These are phyloP conservation scores for Hyaloscypha bicolor DNA, from an alignment of 495 filamentous ascomycete genomes.

Conservation along the genomic window DNA sequence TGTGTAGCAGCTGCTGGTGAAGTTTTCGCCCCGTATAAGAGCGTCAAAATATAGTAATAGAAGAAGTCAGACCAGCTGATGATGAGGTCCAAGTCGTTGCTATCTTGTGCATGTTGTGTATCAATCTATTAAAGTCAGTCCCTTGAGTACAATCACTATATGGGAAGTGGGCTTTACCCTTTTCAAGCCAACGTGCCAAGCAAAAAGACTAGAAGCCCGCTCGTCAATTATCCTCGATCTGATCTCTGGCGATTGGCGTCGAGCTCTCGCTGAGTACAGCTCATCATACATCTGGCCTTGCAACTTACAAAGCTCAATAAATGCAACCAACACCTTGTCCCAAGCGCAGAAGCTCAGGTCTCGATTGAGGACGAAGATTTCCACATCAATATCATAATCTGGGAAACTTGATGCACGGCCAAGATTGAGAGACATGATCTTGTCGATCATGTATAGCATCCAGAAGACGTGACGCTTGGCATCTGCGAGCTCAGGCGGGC, in stretches of 20 bases:
- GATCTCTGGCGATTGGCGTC: background rate
- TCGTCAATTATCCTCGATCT: background rate
- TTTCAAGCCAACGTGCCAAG: background rate
- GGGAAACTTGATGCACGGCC: background rate
- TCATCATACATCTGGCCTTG: background rate
- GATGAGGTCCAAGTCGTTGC: background rate
- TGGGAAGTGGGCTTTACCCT: background rate
- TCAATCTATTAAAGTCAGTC: background rate
- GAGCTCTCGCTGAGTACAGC: background rate
- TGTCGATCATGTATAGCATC: background rate
- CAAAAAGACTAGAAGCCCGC: background rate
- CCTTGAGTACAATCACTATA: background rate
- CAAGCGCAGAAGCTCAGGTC: background rate
- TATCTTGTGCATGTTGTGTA: background rate
- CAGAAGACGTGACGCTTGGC: background rate
- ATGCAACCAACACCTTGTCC: background rate
- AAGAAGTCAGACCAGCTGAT: background rate
- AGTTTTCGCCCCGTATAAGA: background rate
- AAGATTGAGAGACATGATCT: background rate
- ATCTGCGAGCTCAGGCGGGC: background rate
- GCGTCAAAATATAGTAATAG: background rate
- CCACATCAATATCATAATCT: background rate
- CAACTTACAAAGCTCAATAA: background rate
- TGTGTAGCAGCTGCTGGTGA: background rate
- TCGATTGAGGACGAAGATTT: background rate